Evolutionary conservation across 179 eudicot species (phyloP).

Genomic region (Nepenthes alata): DNA sequence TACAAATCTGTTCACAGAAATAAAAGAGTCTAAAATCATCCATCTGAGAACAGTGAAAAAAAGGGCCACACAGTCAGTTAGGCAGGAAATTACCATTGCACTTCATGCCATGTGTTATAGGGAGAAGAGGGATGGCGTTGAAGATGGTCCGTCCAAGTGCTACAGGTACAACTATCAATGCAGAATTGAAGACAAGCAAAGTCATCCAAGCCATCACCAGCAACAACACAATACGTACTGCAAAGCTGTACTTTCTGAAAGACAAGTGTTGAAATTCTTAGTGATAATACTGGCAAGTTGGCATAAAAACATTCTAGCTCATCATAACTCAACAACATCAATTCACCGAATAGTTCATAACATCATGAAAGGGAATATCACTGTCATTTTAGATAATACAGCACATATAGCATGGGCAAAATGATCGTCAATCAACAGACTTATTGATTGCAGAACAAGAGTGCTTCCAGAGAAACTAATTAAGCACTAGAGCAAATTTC

Average conservation of each 20-base stretch:
- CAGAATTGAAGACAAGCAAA: conserved; percentile 71
- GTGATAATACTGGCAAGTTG: too few relatives aligned
- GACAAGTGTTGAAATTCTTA: neutral
- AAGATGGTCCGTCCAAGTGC: conserved; percentile 78
- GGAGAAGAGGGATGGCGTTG: conserved; percentile 72
- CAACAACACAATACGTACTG: conserved; percentile 74
- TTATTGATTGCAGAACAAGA: too few relatives aligned
- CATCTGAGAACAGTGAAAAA: neutral
- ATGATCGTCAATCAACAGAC: too few relatives aligned
- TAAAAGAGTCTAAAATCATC: neutral
- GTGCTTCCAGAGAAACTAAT: too few relatives aligned
- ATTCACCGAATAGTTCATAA: too few relatives aligned
- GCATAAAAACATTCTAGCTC: too few relatives aligned
- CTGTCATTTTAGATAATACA: too few relatives aligned
- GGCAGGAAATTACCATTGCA: conserved; percentile 59
- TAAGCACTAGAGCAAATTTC: too few relatives aligned
- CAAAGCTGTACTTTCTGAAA: conserved; percentile 60
- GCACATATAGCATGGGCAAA: too few relatives aligned
- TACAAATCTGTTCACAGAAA: conserved; percentile 44
- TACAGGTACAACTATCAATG: conserved; percentile 63
- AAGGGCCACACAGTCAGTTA: neutral
- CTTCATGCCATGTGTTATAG: conserved; percentile 87
- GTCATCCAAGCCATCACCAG: conserved; percentile 98
- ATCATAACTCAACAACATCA: too few relatives aligned
- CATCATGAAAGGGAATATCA: too few relatives aligned